Evolutionary conservation across 2,329 filamentous ascomycete genomes (phyloP), one percentile per base, ranked within the genome.

Genomic region (Myriosclerotinia scirpicola): DNA sequence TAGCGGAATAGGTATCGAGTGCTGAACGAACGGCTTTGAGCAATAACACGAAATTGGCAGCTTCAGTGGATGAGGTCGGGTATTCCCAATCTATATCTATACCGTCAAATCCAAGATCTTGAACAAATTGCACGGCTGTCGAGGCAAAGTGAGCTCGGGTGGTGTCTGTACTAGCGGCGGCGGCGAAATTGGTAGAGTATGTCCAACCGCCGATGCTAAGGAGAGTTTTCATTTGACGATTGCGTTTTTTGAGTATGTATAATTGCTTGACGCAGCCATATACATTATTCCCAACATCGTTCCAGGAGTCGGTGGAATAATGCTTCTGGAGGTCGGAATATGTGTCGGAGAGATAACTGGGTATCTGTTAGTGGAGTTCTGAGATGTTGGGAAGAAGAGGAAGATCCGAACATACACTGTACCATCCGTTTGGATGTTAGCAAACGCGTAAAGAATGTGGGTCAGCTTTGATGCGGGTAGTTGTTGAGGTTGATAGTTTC

Each of bases 171-270:
- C 85, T 86, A 12, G 88, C 86, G 0, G 88, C 88, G 1, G 81
- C 80, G 0, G 90, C 82, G 75, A 96, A 94, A 76, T 92, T 91
- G 71, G 83, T 80, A 2, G 90, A 92, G 78, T 92, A 95, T 0
- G 90, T 93, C 90, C 90, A 96, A 40, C 93, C 92, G 58, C 93
- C 93, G 70, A 97, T 92, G 58, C 87, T 91, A 5, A 96, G 83
- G 30, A 96, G 81, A 1, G 90, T 83, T 75, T 96, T 96, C 64
- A 96, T 77, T 56, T 91, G 85, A 20, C 92, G 87, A 77, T 96
- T 89, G 67, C 82, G 78, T 77, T 93, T 88, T 79, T 96, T 96
- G 54, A 92, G 81, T 9, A 91, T 79, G 75, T 85, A 92, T 0
- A 96, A 81, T 74, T 96, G 91, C 79, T 95, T 95, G 64, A 92